Evolutionary conservation across 1,284 basidiomycete genomes (phyloP), one percentile per base, ranked within the genome.

Genomic region (Heterobasidion annosum): DNA sequence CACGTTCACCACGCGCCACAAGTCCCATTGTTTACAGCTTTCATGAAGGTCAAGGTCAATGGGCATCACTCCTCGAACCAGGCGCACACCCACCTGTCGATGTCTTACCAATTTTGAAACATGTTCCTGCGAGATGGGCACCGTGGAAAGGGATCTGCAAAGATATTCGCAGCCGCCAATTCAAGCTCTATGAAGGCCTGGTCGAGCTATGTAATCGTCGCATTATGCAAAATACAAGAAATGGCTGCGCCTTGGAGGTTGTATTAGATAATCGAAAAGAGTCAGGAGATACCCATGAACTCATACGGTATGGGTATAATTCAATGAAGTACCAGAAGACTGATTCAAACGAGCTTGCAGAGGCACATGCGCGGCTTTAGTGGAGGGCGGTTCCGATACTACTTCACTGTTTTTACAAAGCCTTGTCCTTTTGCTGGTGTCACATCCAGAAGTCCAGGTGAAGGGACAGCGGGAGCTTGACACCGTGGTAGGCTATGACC

Each of bases 381-480:
- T 63, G 46, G 68, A 69, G 34, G 67, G 62, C 0, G 67, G 65
- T 10, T 63, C 63, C 12, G 67, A 69, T 52, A 68, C 67, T 7
- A 68, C 63, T 10, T 56, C 61, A 10, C 57, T 62, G 0, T 62
- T 58, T 48, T 45, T 70, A 8, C 62, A 64, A 42, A 62, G 60
- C 3, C 62, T 71, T 44, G 56, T 72, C 18, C 60, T 70, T 15
- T 60, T 65, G 5, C 61, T 71, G 61, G 58, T 66, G 3, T 54
- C 57, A 13, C 61, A 67, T 54, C 72, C 70, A 2, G 63, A 69
- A 13, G 59, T 61, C 25, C 66, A 68, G 51, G 37, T 57, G 34
- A 65, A 65, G 37, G 71, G 70, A 1, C 67, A 68, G 37, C 63
- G 58, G 48, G 71, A 75, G 59, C 57, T 75, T 18, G 72, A 74